Evolutionary conservation across 2,329 filamentous ascomycete genomes (phyloP).

Genomic region (Aspergillus floridensis): DNA sequence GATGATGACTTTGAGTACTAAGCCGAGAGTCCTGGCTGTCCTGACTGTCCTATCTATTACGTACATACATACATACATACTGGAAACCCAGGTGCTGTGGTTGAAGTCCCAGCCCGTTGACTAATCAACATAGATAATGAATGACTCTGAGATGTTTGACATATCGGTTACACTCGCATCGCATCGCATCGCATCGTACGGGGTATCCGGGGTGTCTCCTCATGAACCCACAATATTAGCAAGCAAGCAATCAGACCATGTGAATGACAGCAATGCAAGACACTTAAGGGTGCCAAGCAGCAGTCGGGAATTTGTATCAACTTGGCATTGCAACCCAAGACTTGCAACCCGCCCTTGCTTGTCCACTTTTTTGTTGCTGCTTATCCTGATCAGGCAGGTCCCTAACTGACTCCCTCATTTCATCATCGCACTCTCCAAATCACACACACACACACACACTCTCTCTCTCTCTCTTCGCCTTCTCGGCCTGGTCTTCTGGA

Average conservation of each 20-base stretch:
- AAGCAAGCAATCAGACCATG: background rate
- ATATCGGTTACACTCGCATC: background rate
- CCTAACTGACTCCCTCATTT: background rate
- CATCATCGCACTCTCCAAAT: background rate
- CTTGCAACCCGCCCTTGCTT: background rate
- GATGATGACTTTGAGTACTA: conserved; percentile 99
- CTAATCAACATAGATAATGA: background rate
- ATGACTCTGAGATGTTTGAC: background rate
- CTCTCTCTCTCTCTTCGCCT: background rate
- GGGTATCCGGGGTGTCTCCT: no score
- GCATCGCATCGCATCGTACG: background rate
- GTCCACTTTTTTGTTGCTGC: background rate
- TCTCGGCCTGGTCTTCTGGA: background rate
- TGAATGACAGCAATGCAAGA: background rate
- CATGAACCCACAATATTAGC: no score
- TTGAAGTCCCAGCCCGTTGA: background rate
- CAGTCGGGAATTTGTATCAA: background rate
- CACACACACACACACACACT: no score
- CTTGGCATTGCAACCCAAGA: conserved; percentile 25
- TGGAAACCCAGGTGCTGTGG: background rate
- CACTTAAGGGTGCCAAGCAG: background rate
- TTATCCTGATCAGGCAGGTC: conserved; percentile 7
- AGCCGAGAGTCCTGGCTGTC: conserved; percentile 5
- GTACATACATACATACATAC: background rate
- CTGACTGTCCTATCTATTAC: background rate